Evolutionary conservation across 1,139 yeast species (phyloP).

Genomic region (Scheffersomyces cryptocercus): DNA sequence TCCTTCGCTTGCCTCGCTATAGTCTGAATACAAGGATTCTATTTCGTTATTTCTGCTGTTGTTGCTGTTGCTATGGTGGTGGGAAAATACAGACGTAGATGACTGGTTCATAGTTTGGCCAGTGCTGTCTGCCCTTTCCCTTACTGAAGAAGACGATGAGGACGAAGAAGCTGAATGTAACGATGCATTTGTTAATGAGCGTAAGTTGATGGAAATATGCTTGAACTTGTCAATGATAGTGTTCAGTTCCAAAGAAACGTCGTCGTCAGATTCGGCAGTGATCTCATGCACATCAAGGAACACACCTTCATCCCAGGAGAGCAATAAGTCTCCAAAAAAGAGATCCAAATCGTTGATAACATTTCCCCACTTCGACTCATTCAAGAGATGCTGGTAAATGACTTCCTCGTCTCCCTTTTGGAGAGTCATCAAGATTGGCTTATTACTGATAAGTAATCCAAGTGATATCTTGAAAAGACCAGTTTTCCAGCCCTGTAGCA

Average conservation of each 20-base stretch:
- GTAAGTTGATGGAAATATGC: slow-evolving; percentile 13
- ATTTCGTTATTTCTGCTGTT: slow-evolving; percentile 17
- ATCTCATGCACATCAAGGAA: slow-evolving; percentile 14
- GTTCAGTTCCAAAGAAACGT: not conserved
- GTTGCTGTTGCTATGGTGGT: not conserved
- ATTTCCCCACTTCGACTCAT: slow-evolving; percentile 55
- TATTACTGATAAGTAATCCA: slow-evolving; percentile 54
- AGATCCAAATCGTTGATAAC: slow-evolving; percentile 49
- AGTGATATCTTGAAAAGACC: slow-evolving; percentile 63
- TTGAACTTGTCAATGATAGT: slow-evolving; percentile 10
- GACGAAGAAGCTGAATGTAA: slow-evolving; percentile 2
- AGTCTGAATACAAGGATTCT: slow-evolving; percentile 35
- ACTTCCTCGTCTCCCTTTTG: slow-evolving; percentile 58
- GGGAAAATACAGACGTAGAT: slow-evolving; percentile 22
- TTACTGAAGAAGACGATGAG: slow-evolving; percentile 8
- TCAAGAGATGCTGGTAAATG: slow-evolving; percentile 59
- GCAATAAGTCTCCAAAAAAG: slow-evolving; percentile 42
- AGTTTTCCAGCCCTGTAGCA: slow-evolving; percentile 66
- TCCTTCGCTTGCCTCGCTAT: slow-evolving; percentile 19
- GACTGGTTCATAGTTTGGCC: slow-evolving; percentile 16
- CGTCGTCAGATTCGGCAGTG: not conserved
- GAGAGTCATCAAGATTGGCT: slow-evolving; percentile 51
- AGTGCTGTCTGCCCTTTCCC: slow-evolving; percentile 11
- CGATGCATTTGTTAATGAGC: slow-evolving; percentile 5
- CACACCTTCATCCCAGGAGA: slow-evolving; percentile 37